Base-by-base conservation (phyloP, 306 rosid genomes). In the Oemleria cerasiformis region DNA sequence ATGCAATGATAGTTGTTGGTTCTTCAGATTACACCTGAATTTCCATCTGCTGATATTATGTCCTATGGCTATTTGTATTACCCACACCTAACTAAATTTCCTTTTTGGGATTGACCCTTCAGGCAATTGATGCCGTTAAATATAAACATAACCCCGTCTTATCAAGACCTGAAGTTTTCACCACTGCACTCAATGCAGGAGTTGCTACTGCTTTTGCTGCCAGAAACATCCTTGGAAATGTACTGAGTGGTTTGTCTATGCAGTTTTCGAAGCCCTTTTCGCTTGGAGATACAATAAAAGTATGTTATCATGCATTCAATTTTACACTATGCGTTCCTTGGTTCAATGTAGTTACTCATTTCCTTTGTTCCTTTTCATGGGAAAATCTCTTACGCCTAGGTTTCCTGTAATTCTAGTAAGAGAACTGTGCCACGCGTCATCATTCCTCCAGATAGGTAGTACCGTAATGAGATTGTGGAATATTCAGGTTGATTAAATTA, bases 191-290 rank as follows among this genome's bases (percentile, higher is more conserved):
- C 65, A 47, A 40, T 77, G 69, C 86, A 94, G 97, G 99, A 82
- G 96, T 94, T 67, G 96, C 97, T 64, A 82, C 90, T 73, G 99
- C 99, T 68, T 94, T 94, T 71, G 96, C 95, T 78, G 91, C 97
- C 21, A 85, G 72, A 76, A 97, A 94, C 55, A 65, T 94, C 56
- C 97, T 94, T 73, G 97, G 97, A 48, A 94, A 94, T 71, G 86
- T 94, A 61, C 81, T 89, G 57, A 94, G 96, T 66, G 97, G 99
- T 75, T 79, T 91, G 62, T 80, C 88, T 21, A 83, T 94, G 92
- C 99, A 94, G 64, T 94, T 94, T 77, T 86, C 95, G 2, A 86
- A 80, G 87, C 99, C 97, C 50, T 94, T 94, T 76, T 89, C 99
- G 54, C 78, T 91, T 21, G 99, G 96, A 83, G 99, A 94, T 81